These are phyloP conservation scores for Arthonia radiata DNA, from an alignment of 495 filamentous ascomycete genomes.

Conservation along the genomic window DNA sequence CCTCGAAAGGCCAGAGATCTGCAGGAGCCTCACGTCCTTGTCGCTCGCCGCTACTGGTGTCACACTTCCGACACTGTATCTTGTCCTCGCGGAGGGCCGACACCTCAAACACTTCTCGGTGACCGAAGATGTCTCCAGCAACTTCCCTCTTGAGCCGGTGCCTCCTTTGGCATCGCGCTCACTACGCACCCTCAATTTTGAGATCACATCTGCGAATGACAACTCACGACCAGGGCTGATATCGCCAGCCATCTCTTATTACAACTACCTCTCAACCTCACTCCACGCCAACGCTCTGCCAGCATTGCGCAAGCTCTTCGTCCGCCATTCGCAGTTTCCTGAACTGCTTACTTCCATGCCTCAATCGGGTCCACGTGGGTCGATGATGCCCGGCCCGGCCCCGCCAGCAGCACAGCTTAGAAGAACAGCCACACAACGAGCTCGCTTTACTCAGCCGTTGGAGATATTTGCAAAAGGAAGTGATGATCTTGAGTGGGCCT, in stretches of 20 bases:
- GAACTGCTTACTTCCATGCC: slow-evolving; percentile 45
- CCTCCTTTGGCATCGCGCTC: slow-evolving; percentile 40
- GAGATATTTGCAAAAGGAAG: slow-evolving; percentile 71
- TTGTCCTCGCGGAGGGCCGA: slow-evolving; percentile 35
- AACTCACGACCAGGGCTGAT: slow-evolving; percentile 27
- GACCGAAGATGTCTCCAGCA: slow-evolving; percentile 34
- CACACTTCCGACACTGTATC: slow-evolving; percentile 32
- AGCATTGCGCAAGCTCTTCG: slow-evolving; percentile 49
- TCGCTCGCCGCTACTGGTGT: slow-evolving; percentile 44
- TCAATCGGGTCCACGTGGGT: slow-evolving; percentile 27
- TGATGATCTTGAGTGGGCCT: slow-evolving; percentile 69
- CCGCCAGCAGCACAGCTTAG: slow-evolving; percentile 12
- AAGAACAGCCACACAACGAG: slow-evolving; percentile 11
- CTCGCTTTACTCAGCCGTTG: slow-evolving; percentile 34
- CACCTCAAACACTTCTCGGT: slow-evolving; percentile 39
- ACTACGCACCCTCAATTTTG: slow-evolving; percentile 50
- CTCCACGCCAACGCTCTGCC: slow-evolving; percentile 54
- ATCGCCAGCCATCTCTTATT: slow-evolving; percentile 43
- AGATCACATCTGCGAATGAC: slow-evolving; percentile 40
- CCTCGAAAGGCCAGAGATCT: slow-evolving; percentile 25
- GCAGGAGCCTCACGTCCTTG: slow-evolving; percentile 29
- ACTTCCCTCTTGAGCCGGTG: slow-evolving; percentile 34
- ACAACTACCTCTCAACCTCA: slow-evolving; percentile 62
- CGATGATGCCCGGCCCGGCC: slow-evolving; percentile 5
- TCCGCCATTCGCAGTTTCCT: slow-evolving; percentile 58